phyloP scores from a whole-genome alignment of 1,284 basidiomycete species.

The Coniferiporia sulphurascens region DNA sequence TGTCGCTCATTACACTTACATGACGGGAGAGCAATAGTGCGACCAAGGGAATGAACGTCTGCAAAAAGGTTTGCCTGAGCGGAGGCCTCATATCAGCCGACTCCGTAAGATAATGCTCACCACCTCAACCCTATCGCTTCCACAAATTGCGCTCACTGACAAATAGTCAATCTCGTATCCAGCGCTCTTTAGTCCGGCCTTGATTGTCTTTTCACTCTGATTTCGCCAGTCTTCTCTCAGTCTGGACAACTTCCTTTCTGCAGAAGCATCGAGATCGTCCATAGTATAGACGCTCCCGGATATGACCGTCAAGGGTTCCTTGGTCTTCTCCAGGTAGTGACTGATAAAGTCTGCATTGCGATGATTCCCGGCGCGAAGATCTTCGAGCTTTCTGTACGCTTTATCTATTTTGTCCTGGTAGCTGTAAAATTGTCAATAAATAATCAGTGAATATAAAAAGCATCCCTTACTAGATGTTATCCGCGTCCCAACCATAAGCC shows the following conservation, averaged over 20 bases:
- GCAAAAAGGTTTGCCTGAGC: not conserved
- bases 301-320: conserved; percentile 5
- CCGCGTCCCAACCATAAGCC: conserved; percentile 22
- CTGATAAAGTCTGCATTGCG: not conserved
- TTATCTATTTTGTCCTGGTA: conserved; percentile 3
- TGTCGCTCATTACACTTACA: conserved; percentile 7
- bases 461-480: conserved; percentile 16
- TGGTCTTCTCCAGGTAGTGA: conserved; percentile 2
- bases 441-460: not conserved
- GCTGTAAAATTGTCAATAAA: not conserved
- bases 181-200: conserved; percentile 16
- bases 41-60: conserved; percentile 16
- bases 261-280: conserved; percentile 12
- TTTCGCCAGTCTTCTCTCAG: conserved; percentile 17
- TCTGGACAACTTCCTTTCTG: conserved; percentile 16
- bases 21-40: conserved; percentile 16
- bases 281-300: conserved; percentile 12
- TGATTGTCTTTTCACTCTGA: conserved; percentile 12
- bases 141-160: conserved; percentile 16
- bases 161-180: conserved; percentile 17
- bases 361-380: not conserved
- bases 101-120: not conserved
- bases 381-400: not conserved
- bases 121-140: conserved; percentile 18
- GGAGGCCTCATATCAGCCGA: no score